Percentiles rank a stretch among this genome's conserved stretches.
Evolutionary conservation across 2,329 filamentous ascomycete genomes (phyloP).

Genomic region (Akanthomyces dipterigenus): DNA sequence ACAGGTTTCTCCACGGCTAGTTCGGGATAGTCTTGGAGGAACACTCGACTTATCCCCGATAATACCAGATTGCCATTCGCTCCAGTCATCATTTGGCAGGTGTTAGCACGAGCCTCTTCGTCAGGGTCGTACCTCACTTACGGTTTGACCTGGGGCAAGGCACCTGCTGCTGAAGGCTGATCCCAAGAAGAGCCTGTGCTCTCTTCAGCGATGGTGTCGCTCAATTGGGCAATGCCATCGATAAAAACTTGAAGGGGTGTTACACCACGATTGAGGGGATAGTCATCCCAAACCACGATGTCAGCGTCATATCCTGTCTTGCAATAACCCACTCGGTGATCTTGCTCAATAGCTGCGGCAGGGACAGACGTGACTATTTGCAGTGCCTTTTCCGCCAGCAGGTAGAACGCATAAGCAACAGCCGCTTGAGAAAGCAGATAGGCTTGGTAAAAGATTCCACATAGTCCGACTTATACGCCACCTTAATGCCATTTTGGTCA

Average conservation of each 20-base stretch:
- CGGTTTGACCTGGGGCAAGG: slow-evolving; percentile 12
- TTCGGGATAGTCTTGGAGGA: slow-evolving; percentile 21
- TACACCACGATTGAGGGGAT: slow-evolving; percentile 38
- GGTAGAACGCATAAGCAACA: slow-evolving; percentile 34
- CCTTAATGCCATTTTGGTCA: slow-evolving; percentile 30
- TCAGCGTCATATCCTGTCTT: slow-evolving; percentile 43
- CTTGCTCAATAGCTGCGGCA: slow-evolving; percentile 35
- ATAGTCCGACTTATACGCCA: slow-evolving; percentile 40
- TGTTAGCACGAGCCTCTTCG: slow-evolving; percentile 14
- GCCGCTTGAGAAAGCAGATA: slow-evolving; percentile 36
- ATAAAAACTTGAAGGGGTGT: slow-evolving; percentile 41
- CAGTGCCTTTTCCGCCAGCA: slow-evolving; percentile 33
- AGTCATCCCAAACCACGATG: slow-evolving; percentile 41
- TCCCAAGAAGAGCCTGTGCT: slow-evolving; percentile 18
- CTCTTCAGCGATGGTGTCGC: slow-evolving; percentile 25
- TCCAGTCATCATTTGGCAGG: slow-evolving; percentile 20
- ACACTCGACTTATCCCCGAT: slow-evolving; percentile 30
- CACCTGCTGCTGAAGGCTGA: not conserved
- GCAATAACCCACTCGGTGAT: slow-evolving; percentile 37
- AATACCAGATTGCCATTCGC: slow-evolving; percentile 26
- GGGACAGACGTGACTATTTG: slow-evolving; percentile 40
- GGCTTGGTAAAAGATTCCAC: slow-evolving; percentile 26
- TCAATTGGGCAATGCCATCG: slow-evolving; percentile 33
- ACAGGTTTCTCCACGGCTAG: not conserved
- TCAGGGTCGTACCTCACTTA: slow-evolving; percentile 19